Evolutionary conservation across 768 basidiomycete species (phyloP).

Genomic region (Exsudoporus frostii): DNA sequence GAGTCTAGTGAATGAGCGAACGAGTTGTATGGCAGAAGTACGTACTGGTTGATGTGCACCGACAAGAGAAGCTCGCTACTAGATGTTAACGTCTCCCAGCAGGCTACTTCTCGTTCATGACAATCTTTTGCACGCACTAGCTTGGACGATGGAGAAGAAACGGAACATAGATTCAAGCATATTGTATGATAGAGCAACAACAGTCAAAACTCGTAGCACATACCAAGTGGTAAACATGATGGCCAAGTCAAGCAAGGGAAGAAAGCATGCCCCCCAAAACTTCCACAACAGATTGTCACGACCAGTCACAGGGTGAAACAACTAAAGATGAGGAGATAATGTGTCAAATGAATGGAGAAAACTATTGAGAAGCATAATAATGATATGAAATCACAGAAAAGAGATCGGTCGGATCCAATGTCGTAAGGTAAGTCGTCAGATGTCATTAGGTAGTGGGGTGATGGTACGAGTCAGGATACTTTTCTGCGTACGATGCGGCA

Average conservation of each 20-base stretch:
- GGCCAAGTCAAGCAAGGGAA: neutral
- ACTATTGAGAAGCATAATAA: slow-evolving; percentile 18
- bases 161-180: slow-evolving; percentile 23
- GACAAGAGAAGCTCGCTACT: neutral
- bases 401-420: slow-evolving; percentile 8
- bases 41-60: neutral
- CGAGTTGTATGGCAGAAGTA: neutral
- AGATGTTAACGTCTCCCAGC: too few species aligned
- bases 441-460: slow-evolving; percentile 4
- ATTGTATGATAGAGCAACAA: slow-evolving; percentile 7
- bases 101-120: too few species aligned
- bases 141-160: neutral
- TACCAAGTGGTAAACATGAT: neutral
- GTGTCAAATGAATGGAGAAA: neutral
- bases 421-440: slow-evolving; percentile 21
- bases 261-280: neutral
- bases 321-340: neutral
- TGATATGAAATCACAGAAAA: slow-evolving; percentile 18
- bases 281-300: neutral
- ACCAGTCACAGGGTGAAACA: neutral
- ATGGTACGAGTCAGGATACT: neutral
- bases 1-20: neutral
- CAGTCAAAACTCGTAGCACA: neutral
- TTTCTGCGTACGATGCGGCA: neutral
- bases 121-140: neutral